These are phyloP conservation scores for Cladochytrium replicatum DNA, from an alignment of 192 early-diverging fungal species.

Conservation along the genomic window DNA sequence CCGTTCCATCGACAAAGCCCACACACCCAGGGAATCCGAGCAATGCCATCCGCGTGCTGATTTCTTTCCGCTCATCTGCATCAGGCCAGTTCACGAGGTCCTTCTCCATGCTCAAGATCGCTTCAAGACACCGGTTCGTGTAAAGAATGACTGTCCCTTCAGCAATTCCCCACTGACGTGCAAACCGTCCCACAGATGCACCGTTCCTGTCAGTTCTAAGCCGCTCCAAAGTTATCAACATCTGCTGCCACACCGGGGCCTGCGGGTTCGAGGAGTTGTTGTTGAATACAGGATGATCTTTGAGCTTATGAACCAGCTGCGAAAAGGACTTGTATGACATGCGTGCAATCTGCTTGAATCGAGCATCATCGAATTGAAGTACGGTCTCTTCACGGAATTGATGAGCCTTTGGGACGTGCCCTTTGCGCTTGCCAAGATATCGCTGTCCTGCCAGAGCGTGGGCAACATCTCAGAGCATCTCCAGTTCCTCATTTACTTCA, in stretches of 20 bases:
- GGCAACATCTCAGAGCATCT: too few relatives aligned
- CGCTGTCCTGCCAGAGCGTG: too few relatives aligned
- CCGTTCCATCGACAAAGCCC: slow-evolving; percentile 4
- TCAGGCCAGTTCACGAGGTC: background rate
- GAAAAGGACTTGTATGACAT: too few relatives aligned
- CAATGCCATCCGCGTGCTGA: too few relatives aligned
- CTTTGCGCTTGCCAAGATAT: too few relatives aligned
- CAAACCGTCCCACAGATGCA: background rate
- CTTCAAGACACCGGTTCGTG: background rate
- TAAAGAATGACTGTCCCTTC: slow-evolving; percentile 2
- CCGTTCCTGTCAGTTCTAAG: background rate
- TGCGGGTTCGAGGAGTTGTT: slow-evolving; percentile 6
- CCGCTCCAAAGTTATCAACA: background rate
- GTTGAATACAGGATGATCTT: slow-evolving; percentile 2
- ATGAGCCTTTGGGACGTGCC: too few relatives aligned
- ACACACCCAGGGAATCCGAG: slow-evolving; percentile 2
- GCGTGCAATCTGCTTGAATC: too few relatives aligned
- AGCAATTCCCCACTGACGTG: slow-evolving; percentile 1
- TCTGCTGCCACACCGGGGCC: slow-evolving; percentile 4
- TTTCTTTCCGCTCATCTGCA: too few relatives aligned
- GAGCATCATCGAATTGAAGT: too few relatives aligned
- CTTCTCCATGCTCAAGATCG: background rate
- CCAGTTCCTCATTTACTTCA: too few relatives aligned
- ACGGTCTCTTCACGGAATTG: too few relatives aligned
- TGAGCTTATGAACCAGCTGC: slow-evolving; percentile 1